Conservation (phyloP, 1,284 basidiomycete species). For the Apiotrichum akiyoshidainum region DNA sequence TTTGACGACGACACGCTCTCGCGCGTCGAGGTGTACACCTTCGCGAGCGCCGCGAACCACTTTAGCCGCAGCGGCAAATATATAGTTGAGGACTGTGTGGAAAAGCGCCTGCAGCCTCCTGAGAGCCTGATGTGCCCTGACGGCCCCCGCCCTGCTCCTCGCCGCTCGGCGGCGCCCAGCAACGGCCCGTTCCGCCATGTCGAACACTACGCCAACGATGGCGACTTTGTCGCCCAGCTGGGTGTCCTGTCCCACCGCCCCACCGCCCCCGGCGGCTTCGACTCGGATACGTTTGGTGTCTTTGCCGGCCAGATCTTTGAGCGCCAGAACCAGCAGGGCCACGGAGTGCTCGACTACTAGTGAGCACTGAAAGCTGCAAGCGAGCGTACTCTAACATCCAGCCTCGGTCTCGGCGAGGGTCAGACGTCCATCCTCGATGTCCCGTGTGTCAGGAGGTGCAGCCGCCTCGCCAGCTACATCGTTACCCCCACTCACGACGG, state of each 20-base stretch:
- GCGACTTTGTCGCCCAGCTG: slow-evolving; percentile 27
- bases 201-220: slow-evolving; percentile 33
- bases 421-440: slow-evolving; percentile 4
- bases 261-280: background rate
- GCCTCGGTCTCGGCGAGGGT: slow-evolving; percentile 1
- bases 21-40: slow-evolving; percentile 39
- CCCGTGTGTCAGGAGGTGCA: background rate
- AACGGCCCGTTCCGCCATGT: slow-evolving; percentile 22
- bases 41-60: slow-evolving; percentile 36
- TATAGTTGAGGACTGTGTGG: background rate
- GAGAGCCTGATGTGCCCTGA: slow-evolving; percentile 7
- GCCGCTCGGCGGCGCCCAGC: background rate
- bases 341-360: slow-evolving; percentile 31
- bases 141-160: background rate
- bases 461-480: slow-evolving; percentile 3
- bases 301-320: slow-evolving; percentile 32
- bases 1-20: slow-evolving; percentile 20
- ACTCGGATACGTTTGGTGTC: slow-evolving; percentile 18
- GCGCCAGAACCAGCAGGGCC: slow-evolving; percentile 24
- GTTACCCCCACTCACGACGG: background rate
- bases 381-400: background rate
- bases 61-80: slow-evolving; percentile 20
- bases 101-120: background rate
- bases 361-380: slow-evolving; percentile 13
- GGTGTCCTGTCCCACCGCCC: slow-evolving; percentile 15